Evolutionary conservation across 1,139 yeast species (phyloP).

Genomic region (Protomyces inouyei): DNA sequence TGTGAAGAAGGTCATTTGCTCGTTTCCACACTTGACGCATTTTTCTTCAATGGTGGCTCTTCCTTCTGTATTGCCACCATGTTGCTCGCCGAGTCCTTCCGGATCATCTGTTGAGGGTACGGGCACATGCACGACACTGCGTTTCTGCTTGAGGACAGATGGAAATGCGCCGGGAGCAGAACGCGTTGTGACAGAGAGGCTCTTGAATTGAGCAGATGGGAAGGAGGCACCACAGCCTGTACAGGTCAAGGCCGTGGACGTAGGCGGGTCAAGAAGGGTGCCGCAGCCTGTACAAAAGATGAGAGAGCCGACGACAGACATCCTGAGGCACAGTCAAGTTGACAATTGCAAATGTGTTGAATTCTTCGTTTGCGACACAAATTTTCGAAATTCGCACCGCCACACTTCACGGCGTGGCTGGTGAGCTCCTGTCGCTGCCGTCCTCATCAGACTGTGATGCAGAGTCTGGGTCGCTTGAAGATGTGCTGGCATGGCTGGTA

Average conservation of each 20-base stretch:
- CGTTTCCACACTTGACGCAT: constrained; percentile 96
- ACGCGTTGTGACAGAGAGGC: constrained; percentile 77
- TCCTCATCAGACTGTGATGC: no score
- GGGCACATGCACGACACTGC: constrained; percentile 84
- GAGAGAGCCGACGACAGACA: constrained; percentile 94
- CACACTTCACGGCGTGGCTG: neutral
- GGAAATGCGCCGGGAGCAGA: constrained; percentile 93
- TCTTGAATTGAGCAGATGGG: constrained; percentile 55
- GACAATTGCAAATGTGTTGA: neutral
- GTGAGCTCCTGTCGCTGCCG: neutral
- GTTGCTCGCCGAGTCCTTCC: constrained; percentile 46
- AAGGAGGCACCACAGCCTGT: constrained; percentile 60
- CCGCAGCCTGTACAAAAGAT: constrained; percentile 95
- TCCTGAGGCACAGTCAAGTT: constrained; percentile 35
- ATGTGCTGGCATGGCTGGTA: neutral
- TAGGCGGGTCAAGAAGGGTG: constrained; percentile 67
- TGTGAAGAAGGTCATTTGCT: constrained; percentile 97
- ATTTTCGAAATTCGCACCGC: neutral
- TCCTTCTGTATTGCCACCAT: constrained; percentile 2
- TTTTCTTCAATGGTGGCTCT: constrained; percentile 65
- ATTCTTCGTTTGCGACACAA: neutral
- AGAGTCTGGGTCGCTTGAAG: neutral
- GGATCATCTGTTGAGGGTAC: constrained; percentile 67
- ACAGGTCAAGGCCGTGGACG: constrained; percentile 51
- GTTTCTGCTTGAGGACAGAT: constrained; percentile 68